Base-by-base conservation (phyloP, 2,329 filamentous ascomycete species). In the Aspergillus caelatus region DNA sequence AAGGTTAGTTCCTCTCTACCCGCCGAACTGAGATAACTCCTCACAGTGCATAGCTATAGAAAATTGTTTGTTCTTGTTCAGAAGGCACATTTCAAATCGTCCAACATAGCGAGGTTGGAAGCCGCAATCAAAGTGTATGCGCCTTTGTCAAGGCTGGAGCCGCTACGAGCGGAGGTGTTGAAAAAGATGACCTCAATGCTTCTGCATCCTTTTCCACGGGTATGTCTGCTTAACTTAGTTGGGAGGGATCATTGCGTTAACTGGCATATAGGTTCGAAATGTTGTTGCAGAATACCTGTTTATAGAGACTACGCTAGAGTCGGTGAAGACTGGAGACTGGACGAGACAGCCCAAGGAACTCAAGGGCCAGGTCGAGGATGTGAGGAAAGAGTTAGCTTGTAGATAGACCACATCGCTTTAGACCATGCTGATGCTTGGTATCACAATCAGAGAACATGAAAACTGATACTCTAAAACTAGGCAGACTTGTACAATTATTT, bases 101-200 rank as follows among this genome's bases (percentile, higher is more conserved):
- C 90, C 23, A 95, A 92, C 74, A 86, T 97, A 50, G 86, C 89
- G 57, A 94, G 95, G 76, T 83, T 98, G 1, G 87, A 92, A 74
- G 91, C 92, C 0, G 92, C 91, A 26, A 81, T 96, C 65, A 90
- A 89, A 71, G 86, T 95, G 14, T 98, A 97, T 77, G 86, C 89
- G 3, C 88, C 88, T 0, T 79, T 97, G 30, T 87, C 88, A 4
- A 74, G 77, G n/a, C 75, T 84, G n/a, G 77, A 81, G 28, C 79
- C 80, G 0, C 78, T 86, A 9, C 78, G 80, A 10, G 81, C 81
- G 62, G 84, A 85, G 23, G 90, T 90, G 4, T 77, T 88, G 60
- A 88, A 85, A 73, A 91, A 93, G 75, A 80, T 97, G 46, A 85
- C 86, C 0, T 88, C 85, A 26, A 86, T 97, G 81, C 80, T 97